Base-by-base conservation (phyloP, 2,329 filamentous ascomycete species). In the Ophiognomonia clavigignenti-juglandacearum region DNA sequence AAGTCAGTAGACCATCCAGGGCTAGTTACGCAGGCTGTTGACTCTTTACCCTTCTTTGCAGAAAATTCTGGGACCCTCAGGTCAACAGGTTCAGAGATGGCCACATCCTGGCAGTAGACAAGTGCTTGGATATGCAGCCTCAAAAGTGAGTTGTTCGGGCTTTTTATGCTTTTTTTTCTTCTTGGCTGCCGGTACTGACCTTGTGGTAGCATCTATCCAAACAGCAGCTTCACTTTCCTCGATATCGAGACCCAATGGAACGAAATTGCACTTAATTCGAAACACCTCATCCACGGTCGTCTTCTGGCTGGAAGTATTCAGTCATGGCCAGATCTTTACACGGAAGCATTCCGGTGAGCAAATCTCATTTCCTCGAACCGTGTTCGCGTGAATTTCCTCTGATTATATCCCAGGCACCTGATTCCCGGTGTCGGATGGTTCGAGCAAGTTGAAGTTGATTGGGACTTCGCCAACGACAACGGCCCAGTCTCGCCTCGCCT, bases 381-480 rank as follows among this genome's bases (percentile, higher is more conserved):
- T n/a, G n/a, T n/a, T n/a, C n/a, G n/a, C n/a, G n/a, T n/a, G n/a
- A 10, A 23, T 37, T 16, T 34, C 48, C 44, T 52, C 55, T 65
- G 47, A 63, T 35, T 22, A 3, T 32, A n/a, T 23, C 19, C 14
- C 54, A 89, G 85, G 44, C 87, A 95, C 60, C 74, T 96, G 22
- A 82, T 82, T 56, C 88, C 89, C 1, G 83, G 84, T 2, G 75
- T 71, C 34, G 92, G 91, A 45, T 78, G 76, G 61, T 75, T 96
- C 46, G 91, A 97, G 65, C 89, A 95, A 56, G 80, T 95, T 39
- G 92, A 97, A 63, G 85, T 97, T 45, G 89, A 97, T 64, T 87
- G 87, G 65, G 72, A 78, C 39, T 88, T 89, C 16, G 80, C 80
- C 43, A 86, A 82, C 59, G 84, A 89, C 53, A 81, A 87, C 56